Base-by-base conservation (phyloP, 305 asterid species). In the Plantago lanceolata region DNA sequence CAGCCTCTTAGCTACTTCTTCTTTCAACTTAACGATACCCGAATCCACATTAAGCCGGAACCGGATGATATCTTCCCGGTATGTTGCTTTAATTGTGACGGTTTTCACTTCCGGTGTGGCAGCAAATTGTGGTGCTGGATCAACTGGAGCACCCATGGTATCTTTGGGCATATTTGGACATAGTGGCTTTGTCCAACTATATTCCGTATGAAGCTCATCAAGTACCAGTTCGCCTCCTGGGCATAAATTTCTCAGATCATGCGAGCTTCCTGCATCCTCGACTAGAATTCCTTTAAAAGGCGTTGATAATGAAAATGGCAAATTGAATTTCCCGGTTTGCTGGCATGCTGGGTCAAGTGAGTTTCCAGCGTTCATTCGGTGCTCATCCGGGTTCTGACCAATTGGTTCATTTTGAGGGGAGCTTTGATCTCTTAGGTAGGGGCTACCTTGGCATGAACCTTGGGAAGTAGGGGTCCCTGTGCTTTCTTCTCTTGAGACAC, bases 211-310 rank as follows among this genome's bases (percentile, higher is more conserved):
- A 2, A 76, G 83, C 62, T 86, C 94, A 20, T 85, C 90, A 18
- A 82, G 65, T 2, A 69, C 66, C 6, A 78, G 59, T 29, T 85
- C 90, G 0, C 84, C 81, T 19, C 64, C 59, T 29, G 83, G 80
- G 63, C 95, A 83, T 18, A 87, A 73, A 48, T 85, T 84, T 61
- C 77, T 68, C 28, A 90, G 74, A 79, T 90, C 96, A 20, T 85
- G 97, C 12, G 88, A 87, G 68, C 94, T 89, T 59, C 94, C 92
- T 5, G 90, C 94, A 67, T 85, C 88, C 78, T 89, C 95, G 0
- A 85, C 66, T 20, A 85, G 74, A 82, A 85, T 80, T 68, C 75
- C 90, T 26, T 85, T 71, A 18, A 86, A 85, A 0, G 81, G 88
- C 13, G 70, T 71, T 48, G 86, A 61, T 71, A 86, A 85, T n/a